A percentile compares a stretch with the other conserved stretches of the same genome.
Conservation (phyloP, 2,329 filamentous ascomycete species). For the Monosporascus sp. region DNA sequence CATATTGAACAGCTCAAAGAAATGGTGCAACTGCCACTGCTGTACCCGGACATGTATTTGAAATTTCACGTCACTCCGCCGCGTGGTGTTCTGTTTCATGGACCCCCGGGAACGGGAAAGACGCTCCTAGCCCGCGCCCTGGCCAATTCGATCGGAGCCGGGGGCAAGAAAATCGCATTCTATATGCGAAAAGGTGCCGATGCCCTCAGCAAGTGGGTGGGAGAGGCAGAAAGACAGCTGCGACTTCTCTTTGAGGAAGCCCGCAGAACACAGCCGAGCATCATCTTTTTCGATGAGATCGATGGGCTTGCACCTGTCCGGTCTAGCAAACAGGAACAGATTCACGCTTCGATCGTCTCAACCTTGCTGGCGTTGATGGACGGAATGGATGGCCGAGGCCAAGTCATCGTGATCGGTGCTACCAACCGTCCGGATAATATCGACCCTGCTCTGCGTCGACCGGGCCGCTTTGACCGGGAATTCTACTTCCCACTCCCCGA, state of each 20-base stretch:
- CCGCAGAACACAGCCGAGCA: constrained; percentile 90
- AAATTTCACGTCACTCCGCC: constrained; percentile 91
- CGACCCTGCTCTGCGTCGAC: constrained; percentile 88
- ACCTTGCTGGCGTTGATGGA: constrained; percentile 94
- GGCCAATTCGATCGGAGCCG: constrained; percentile 82
- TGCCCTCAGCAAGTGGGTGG: constrained; percentile 97
- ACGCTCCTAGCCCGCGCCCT: constrained; percentile 91
- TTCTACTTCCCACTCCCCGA: constrained; percentile 97
- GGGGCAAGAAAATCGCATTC: constrained; percentile 93
- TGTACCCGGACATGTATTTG: constrained; percentile 92
- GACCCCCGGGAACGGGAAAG: constrained; percentile 95
- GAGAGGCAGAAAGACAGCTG: constrained; percentile 93
- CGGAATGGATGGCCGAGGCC: constrained; percentile 95
- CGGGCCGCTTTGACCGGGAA: constrained; percentile 92
- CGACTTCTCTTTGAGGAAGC: constrained; percentile 93
- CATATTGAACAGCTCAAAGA: constrained; percentile 98
- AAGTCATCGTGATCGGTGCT: constrained; percentile 98
- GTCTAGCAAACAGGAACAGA: constrained; percentile 98
- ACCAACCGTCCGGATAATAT: constrained; percentile 96
- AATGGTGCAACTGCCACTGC: constrained; percentile 90
- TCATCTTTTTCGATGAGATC: constrained; percentile 99
- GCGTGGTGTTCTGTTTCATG: constrained; percentile 92
- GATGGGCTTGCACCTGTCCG: constrained; percentile 92
- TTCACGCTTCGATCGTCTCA: constrained; percentile 95
- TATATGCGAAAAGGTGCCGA: constrained; percentile 99